These are phyloP conservation scores for Malbranchea zuffiana DNA, from an alignment of 2,329 filamentous ascomycete genomes.

Conservation along the genomic window DNA sequence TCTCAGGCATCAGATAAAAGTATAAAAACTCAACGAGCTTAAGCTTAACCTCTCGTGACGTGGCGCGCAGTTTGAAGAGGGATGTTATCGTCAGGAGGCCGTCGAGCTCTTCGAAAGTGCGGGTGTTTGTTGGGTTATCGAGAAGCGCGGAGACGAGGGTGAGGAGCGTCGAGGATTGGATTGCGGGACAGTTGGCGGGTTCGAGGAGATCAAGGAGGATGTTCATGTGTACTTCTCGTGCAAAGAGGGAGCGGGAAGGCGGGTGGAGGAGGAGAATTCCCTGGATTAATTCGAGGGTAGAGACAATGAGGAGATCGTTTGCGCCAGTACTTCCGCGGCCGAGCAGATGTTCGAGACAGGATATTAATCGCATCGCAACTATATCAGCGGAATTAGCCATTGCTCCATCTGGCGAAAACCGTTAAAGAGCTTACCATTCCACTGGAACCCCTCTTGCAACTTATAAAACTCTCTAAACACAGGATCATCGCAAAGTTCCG, in stretches of 20 bases:
- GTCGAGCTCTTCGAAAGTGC: slow-evolving; percentile 84
- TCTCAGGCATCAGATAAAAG: slow-evolving; percentile 96
- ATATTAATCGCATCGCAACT: slow-evolving; percentile 75
- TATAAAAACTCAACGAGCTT: slow-evolving; percentile 96
- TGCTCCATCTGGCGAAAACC: background rate
- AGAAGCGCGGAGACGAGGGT: slow-evolving; percentile 83
- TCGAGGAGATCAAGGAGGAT: slow-evolving; percentile 90
- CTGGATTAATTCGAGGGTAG: slow-evolving; percentile 78
- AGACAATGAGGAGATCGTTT: slow-evolving; percentile 80
- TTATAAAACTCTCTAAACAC: slow-evolving; percentile 95
- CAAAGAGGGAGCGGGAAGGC: slow-evolving; percentile 76
- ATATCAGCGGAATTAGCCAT: slow-evolving; percentile 3
- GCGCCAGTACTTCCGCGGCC: slow-evolving; percentile 70
- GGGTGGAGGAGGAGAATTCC: slow-evolving; percentile 81
- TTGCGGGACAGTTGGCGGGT: slow-evolving; percentile 78
- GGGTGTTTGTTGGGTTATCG: slow-evolving; percentile 75
- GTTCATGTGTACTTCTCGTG: slow-evolving; percentile 89
- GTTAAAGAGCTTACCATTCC: slow-evolving; percentile 54
- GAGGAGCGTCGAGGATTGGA: slow-evolving; percentile 81
- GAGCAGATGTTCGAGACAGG: slow-evolving; percentile 74
- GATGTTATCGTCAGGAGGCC: slow-evolving; percentile 85
- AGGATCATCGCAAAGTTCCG: slow-evolving; percentile 64
- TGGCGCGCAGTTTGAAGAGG: slow-evolving; percentile 80
- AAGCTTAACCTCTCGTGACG: slow-evolving; percentile 79
- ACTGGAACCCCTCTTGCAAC: slow-evolving; percentile 92